Evolutionary conservation across 345 rosid genomes (phyloP), one percentile per base, ranked within the genome.

Genomic region (Cardamine chenopodiifolia): DNA sequence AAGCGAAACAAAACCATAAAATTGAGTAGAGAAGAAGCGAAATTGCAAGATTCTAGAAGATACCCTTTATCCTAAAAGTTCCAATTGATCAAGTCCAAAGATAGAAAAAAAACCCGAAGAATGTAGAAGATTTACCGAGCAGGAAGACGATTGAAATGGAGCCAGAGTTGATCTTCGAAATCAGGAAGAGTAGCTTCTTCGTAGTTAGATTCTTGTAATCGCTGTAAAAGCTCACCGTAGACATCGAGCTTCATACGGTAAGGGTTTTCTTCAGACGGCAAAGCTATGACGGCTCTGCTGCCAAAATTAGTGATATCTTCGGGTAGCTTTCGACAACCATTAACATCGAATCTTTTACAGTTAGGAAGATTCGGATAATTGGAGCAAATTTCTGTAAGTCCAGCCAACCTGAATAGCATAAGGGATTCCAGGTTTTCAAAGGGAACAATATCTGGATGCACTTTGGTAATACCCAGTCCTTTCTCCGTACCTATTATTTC

Each of bases 111-210:
- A 45, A 50, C 35, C 70, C 44, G 72, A 66, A 45, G 37, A 58
- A 55, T 54, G 72, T 17, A 42, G 31, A n/a, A 31, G 52, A 47
- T 8, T 7, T 75, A 91, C 97, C 97, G 85, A 66, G 93, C 93
- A 71, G 99, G 97, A 32, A 92, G 86, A 39, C 97, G 96, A 76
- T 86, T 86, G 86, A 92, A 90, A 82, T 94, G 97, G 61, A 85
- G 85, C 96, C 97, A 94, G 17, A 94, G 96, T 70, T 87, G 88
- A 85, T 92, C 96, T 39, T 92, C 97, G 53, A 94, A 94, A 60
- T 87, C 93, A 57, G 93, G 88, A 40, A 80, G 83, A 77, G 67
- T 76, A 1, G 93, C 96, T 44, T 90, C 97, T 34, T 86, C 93
- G 62, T 79, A 83, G 67, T 81, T 86, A 48, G 83, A 92, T 19